These are phyloP conservation scores for Aspergillus oerlinghausenensis DNA, from an alignment of 2,329 filamentous ascomycete species.

Conservation along the genomic window DNA sequence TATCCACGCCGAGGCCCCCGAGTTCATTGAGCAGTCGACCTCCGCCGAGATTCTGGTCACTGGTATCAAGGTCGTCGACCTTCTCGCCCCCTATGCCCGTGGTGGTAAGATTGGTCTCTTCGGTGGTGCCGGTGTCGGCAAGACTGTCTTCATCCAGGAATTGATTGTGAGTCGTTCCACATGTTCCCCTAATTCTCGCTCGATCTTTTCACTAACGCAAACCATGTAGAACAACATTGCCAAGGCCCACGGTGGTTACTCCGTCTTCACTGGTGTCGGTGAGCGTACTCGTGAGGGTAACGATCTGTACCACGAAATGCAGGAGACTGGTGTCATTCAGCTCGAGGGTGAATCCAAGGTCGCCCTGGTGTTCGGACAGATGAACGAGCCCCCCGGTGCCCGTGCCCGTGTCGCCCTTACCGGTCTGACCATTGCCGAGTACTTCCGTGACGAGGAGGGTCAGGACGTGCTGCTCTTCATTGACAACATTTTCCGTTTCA, in stretches of 20 bases:
- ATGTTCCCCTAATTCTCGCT: neutral
- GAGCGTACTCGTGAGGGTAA: constrained; percentile 99
- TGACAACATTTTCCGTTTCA: constrained; percentile 99
- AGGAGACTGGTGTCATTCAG: constrained; percentile 99
- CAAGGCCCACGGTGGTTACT: constrained; percentile 99
- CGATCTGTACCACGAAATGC: constrained; percentile 99
- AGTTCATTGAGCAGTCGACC: constrained; percentile 94
- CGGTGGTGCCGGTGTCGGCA: constrained; percentile 99
- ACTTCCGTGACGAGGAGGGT: constrained; percentile 75
- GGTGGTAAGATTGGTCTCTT: constrained; percentile 99
- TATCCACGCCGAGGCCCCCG: constrained; percentile 91
- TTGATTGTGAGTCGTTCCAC: constrained; percentile 65
- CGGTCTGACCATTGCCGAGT: constrained; percentile 64
- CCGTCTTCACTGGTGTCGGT: constrained; percentile 99
- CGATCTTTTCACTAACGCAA: neutral
- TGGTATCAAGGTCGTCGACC: constrained; percentile 99
- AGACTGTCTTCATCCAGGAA: constrained; percentile 99
- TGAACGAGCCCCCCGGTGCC: constrained; percentile 99
- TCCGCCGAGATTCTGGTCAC: constrained; percentile 94
- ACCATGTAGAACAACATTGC: constrained; percentile 87
- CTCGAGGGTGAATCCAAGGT: constrained; percentile 99
- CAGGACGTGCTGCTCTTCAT: constrained; percentile 99
- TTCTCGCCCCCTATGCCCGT: constrained; percentile 98
- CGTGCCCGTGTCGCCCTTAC: constrained; percentile 99
- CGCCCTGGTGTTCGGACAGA: constrained; percentile 98